Conservation (phyloP, 257 asterid species). For the Nyctanthes arbortristis region DNA sequence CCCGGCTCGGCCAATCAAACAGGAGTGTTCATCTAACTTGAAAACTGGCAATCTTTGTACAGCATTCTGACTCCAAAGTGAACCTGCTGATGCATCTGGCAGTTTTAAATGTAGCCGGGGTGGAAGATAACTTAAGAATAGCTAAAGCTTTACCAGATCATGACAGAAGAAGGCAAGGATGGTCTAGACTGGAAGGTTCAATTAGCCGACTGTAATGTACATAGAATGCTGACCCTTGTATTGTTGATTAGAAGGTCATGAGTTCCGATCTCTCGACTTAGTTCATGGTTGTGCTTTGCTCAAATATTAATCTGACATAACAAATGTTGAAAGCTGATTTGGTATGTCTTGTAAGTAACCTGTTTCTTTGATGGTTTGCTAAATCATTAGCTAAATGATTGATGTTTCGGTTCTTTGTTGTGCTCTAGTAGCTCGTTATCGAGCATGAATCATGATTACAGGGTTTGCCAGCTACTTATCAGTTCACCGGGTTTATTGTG, state of each 20-base stretch:
- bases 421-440: too few relatives aligned
- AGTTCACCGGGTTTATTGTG: too few relatives aligned
- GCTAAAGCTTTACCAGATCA: not conserved
- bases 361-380: not conserved
- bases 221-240: not conserved
- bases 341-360: not conserved
- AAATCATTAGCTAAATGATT: too few relatives aligned
- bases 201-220: not conserved
- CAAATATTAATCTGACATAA: not conserved
- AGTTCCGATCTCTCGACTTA: too few relatives aligned
- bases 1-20: conserved; percentile 49
- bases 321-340: not conserved
- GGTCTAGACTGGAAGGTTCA: not conserved
- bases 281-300: not conserved
- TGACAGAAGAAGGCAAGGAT: not conserved
- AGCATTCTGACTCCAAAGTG: conserved; percentile 54
- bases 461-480: too few relatives aligned
- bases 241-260: not conserved
- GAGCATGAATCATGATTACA: too few relatives aligned
- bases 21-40: conserved; percentile 73
- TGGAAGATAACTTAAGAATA: conserved; percentile 24
- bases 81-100: conserved; percentile 27
- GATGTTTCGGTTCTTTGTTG: not conserved
- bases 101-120: conserved; percentile 28
- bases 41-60: conserved; percentile 68